Percentiles rank a stretch among this genome's conserved stretches.
phyloP scores from a whole-genome alignment of 2,329 filamentous ascomycete species.

The Fusarium anthophilum region DNA sequence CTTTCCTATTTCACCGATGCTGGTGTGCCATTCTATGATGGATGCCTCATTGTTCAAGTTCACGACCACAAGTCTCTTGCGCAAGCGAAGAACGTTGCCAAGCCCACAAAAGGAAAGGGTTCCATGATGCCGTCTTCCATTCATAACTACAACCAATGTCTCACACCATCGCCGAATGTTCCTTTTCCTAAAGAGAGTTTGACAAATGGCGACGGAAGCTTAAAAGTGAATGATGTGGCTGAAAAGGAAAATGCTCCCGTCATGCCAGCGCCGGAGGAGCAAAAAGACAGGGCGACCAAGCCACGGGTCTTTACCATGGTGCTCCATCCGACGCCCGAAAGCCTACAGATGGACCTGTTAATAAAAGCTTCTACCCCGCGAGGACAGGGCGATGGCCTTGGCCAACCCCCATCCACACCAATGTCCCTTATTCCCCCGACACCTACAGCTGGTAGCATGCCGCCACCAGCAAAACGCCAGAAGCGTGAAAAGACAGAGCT shows the following conservation, averaged over 20 bases:
- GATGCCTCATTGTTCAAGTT: slow-evolving; percentile 93
- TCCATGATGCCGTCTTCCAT: slow-evolving; percentile 81
- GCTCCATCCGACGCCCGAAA: slow-evolving; percentile 83
- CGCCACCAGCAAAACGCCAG: slow-evolving; percentile 70
- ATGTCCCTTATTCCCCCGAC: slow-evolving; percentile 68
- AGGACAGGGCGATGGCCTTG: slow-evolving; percentile 53
- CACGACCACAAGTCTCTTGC: slow-evolving; percentile 81
- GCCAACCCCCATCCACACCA: slow-evolving; percentile 74
- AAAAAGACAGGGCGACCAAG: slow-evolving; percentile 50
- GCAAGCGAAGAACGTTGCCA: slow-evolving; percentile 67
- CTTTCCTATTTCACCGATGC: slow-evolving; percentile 77
- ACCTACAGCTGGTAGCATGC: slow-evolving; percentile 67
- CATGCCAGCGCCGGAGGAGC: slow-evolving; percentile 59
- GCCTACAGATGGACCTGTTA: slow-evolving; percentile 77
- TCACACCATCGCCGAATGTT: slow-evolving; percentile 88
- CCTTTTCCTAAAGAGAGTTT: slow-evolving; percentile 74
- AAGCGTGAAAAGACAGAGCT: slow-evolving; percentile 80
- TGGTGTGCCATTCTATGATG: slow-evolving; percentile 88
- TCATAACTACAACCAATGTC: slow-evolving; percentile 89
- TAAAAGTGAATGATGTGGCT: slow-evolving; percentile 41
- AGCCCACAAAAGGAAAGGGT: slow-evolving; percentile 62
- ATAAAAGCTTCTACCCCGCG: slow-evolving; percentile 79
- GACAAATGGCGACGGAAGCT: slow-evolving; percentile 43
- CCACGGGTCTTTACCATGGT: slow-evolving; percentile 80
- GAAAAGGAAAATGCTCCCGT: slow-evolving; percentile 65